These are phyloP conservation scores for Acanthamoeba royreba DNA, from an alignment of 208 protist genomes.

Conservation along the genomic window DNA sequence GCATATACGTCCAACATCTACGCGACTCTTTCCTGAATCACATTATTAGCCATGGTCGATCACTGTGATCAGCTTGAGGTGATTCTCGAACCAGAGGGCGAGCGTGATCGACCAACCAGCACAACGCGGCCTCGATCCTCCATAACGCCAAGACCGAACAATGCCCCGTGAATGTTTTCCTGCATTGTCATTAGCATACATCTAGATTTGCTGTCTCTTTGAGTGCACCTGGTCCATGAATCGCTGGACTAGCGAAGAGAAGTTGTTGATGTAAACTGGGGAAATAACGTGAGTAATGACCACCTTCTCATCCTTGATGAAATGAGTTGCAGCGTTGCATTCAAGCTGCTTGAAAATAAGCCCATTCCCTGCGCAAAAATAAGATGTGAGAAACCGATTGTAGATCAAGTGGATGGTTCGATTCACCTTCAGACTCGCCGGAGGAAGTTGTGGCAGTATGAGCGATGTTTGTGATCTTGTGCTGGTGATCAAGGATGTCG, in stretches of 20 bases:
- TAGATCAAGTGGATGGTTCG: background rate
- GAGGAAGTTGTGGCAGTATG: background rate
- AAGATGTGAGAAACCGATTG: background rate
- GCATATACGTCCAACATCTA: constrained; percentile 34
- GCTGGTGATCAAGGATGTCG: constrained; percentile 16
- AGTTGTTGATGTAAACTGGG: background rate
- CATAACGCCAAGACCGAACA: background rate
- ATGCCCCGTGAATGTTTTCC: constrained; percentile 15
- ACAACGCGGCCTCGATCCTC: background rate
- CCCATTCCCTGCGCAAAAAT: background rate
- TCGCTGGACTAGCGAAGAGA: constrained; percentile 4
- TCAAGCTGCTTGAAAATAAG: constrained; percentile 1
- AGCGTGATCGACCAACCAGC: background rate
- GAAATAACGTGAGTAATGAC: constrained; percentile 16
- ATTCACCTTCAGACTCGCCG: background rate
- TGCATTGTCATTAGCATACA: background rate
- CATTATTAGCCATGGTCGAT: background rate
- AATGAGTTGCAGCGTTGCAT: background rate
- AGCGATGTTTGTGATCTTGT: background rate
- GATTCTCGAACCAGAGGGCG: background rate
- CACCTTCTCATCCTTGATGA: background rate
- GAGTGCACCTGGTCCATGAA: background rate
- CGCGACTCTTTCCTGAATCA: background rate
- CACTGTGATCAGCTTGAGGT: background rate
- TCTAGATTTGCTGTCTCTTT: background rate